Percentiles rank a stretch among this genome's conserved stretches.
phyloP scores from a whole-genome alignment of 129 eudicot genomes.

The Ambrosia artemisiifolia region DNA sequence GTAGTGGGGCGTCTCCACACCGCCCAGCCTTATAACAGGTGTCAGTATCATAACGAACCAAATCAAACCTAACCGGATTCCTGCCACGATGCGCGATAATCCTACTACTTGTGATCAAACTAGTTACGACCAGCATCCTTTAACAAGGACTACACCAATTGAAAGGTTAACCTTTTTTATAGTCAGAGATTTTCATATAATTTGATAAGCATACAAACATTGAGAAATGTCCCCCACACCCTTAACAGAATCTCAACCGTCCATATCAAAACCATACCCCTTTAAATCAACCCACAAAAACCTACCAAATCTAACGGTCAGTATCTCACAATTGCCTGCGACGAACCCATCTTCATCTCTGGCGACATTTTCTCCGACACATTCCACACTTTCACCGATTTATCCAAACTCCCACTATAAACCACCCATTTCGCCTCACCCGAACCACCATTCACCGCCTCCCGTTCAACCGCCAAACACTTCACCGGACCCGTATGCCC shows the following conservation, averaged over 20 bases:
- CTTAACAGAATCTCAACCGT: neutral
- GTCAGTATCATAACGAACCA: too few species aligned
- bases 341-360: conserved; percentile 19
- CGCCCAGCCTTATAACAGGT: too few species aligned
- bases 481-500: conserved; percentile 89
- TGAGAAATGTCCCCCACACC: neutral
- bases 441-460: conserved; percentile 21
- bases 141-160: too few species aligned
- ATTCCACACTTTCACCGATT: conserved; percentile 92
- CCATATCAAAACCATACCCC: neutral
- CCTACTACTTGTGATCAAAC: too few species aligned
- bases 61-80: too few species aligned
- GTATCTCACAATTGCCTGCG: neutral
- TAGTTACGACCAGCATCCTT: too few species aligned
- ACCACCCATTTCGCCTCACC: conserved; percentile 57
- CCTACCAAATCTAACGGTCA: neutral
- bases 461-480: conserved; percentile 75
- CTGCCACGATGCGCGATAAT: too few species aligned
- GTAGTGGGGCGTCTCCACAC: too few species aligned
- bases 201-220: neutral
- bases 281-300: neutral
- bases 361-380: conserved; percentile 50
- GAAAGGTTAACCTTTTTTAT: too few species aligned
- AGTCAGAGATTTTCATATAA: too few species aligned
- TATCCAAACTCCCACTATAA: conserved; percentile 89